Conservation (phyloP, 139 green algal species). For the Chlorella sorokiniana region DNA sequence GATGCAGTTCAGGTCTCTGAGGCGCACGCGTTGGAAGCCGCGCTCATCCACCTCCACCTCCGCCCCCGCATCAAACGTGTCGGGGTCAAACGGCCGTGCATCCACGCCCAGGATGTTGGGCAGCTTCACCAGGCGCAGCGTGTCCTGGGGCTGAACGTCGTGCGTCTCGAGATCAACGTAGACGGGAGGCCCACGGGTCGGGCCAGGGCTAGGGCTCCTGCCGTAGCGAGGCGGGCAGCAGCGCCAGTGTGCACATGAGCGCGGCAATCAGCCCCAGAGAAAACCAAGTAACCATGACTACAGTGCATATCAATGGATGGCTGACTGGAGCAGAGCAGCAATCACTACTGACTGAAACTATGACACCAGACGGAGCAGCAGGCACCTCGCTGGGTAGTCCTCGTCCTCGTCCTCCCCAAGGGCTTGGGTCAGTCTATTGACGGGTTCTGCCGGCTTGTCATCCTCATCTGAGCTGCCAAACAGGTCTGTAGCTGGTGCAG, state of each 20-base stretch:
- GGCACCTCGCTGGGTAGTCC: slow-evolving; percentile 23
- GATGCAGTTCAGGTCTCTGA: slow-evolving; percentile 55
- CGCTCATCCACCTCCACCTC: slow-evolving; percentile 29
- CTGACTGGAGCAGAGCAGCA: not conserved
- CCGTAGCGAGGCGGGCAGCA: not conserved
- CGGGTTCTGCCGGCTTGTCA: not conserved
- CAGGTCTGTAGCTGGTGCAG: slow-evolving; percentile 5
- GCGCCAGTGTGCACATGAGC: no score
- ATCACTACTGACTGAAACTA: not conserved
- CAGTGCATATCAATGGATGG: no score
- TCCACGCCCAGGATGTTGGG: slow-evolving; percentile 76
- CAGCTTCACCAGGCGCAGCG: slow-evolving; percentile 52
- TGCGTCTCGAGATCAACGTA: slow-evolving; percentile 41
- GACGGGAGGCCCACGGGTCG: slow-evolving; percentile 40
- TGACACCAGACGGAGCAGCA: not conserved
- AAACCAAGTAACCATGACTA: no score
- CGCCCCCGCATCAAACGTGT: slow-evolving; percentile 49
- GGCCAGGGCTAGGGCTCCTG: slow-evolving; percentile 7
- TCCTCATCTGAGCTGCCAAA: slow-evolving; percentile 17
- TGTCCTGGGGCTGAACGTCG: slow-evolving; percentile 33
- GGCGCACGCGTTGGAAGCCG: slow-evolving; percentile 32
- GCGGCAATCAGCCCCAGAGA: no score
- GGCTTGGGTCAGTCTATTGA: not conserved
- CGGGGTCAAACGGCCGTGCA: slow-evolving; percentile 61
- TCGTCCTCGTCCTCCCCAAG: slow-evolving; percentile 48